Evolutionary conservation across 805 yeast genomes (phyloP), one percentile per base, ranked within the genome.

Genomic region (Candida peoriensis): DNA sequence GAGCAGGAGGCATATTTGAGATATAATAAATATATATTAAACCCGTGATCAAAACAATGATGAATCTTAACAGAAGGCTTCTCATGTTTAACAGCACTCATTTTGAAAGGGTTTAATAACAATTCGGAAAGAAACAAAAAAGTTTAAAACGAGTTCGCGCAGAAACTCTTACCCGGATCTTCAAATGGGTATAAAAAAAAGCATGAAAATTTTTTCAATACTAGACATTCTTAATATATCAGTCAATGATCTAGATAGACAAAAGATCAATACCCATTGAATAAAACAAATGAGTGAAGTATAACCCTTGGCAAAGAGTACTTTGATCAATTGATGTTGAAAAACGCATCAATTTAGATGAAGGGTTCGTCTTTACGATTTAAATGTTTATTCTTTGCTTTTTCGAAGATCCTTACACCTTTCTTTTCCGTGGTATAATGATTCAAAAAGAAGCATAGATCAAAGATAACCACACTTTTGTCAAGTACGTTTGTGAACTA

Each of bases 361-460:
- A n/a, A n/a, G 19, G 7, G 10, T n/a, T 6, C 24, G 10, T 13
- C 16, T 11, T 28, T 25, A 28, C 28, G 20, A 33, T 39, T 27
- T 28, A 13, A 24, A 32, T 30, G 28, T 20, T 15, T 24, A n/a
- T 10, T 10, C 9, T 24, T 47, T 67, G 63, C 69, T 57, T 64
- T 69, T 61, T 65, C 70, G 70, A 65, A 65, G 70, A 64, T 64
- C 60, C 61, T 41, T 58, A 47, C 44, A 57, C 57, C 57, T 51
- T 43, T 42, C n/a, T 45, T 36, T 48, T 51, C 57, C 41, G 58
- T 65, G 65, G 64, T 52, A 46, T 56, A 55, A 46, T 57, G 64
- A 63, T 64, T 65, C 70, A 65, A 65, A 65, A 67, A 66, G 70
- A 64, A 55, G 70, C 68, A 67, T 49, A 61, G 34, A 62, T 23